Conservation (phyloP, 2,329 filamentous ascomycete genomes). For the Beauveria scarabaeidicola region DNA sequence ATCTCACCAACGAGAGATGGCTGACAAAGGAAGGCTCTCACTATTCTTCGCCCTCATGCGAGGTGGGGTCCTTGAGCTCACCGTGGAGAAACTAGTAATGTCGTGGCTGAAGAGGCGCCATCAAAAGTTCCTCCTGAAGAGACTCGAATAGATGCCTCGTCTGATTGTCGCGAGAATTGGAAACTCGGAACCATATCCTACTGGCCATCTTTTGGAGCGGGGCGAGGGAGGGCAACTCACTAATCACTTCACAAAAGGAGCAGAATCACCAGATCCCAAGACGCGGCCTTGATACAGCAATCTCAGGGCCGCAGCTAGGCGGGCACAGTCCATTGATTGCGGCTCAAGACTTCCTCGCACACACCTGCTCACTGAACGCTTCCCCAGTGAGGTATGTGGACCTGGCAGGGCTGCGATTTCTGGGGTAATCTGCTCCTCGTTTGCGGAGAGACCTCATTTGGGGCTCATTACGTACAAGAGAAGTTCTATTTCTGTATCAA, state of each 20-base stretch:
- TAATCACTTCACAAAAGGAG: too few species aligned
- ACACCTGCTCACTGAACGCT: neutral
- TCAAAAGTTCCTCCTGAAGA: neutral
- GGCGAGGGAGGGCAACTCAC: too few species aligned
- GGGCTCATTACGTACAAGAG: neutral
- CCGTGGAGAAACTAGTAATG: neutral
- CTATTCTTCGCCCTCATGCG: neutral
- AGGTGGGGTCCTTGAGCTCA: too few species aligned
- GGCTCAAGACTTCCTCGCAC: neutral
- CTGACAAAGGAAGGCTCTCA: neutral
- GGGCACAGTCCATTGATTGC: neutral
- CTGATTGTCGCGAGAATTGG: neutral
- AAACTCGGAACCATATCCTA: neutral
- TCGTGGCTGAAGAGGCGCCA: neutral
- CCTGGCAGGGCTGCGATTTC: neutral
- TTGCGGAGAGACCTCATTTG: neutral
- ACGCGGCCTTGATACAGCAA: neutral
- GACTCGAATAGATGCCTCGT: neutral
- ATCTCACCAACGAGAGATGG: neutral
- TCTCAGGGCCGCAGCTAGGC: neutral
- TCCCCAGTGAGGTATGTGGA: neutral
- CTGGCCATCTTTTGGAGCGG: neutral
- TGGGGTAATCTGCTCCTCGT: neutral
- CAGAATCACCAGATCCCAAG: neutral
- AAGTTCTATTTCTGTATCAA: neutral